Evolutionary conservation across 1,284 basidiomycete genomes (phyloP).

Genomic region (Marasmius tenuissimus): DNA sequence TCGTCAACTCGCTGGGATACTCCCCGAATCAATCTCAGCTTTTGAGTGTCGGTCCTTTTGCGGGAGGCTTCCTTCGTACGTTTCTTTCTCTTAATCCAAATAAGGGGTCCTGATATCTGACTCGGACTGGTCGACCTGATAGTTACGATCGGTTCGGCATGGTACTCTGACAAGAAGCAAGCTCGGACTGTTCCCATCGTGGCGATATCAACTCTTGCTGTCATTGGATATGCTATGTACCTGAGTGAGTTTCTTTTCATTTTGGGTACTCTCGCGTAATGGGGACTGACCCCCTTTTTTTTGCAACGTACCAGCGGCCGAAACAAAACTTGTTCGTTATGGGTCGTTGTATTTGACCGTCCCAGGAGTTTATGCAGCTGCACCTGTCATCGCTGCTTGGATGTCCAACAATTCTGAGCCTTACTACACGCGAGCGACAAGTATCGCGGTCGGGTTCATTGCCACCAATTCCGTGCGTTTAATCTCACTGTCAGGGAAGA

Average conservation of each 20-base stretch:
- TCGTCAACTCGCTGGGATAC: slow-evolving; percentile 44
- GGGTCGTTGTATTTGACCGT: slow-evolving; percentile 36
- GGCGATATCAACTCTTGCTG: slow-evolving; percentile 23
- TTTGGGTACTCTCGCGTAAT: neutral
- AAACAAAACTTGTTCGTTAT: slow-evolving; percentile 27
- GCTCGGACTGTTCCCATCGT: slow-evolving; percentile 29
- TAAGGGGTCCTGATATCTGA: neutral
- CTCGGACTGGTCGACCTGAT: neutral
- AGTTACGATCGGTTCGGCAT: slow-evolving; percentile 31
- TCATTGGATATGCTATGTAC: slow-evolving; percentile 35
- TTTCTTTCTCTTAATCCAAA: neutral
- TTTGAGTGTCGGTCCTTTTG: slow-evolving; percentile 34
- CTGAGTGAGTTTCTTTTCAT: slow-evolving; percentile 23
- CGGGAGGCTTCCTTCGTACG: slow-evolving; percentile 30
- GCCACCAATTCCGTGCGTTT: slow-evolving; percentile 17
- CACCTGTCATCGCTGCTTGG: slow-evolving; percentile 36
- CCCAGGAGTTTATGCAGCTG: slow-evolving; percentile 29
- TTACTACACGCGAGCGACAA: slow-evolving; percentile 41
- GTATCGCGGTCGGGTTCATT: slow-evolving; percentile 40
- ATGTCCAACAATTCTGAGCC: slow-evolving; percentile 45
- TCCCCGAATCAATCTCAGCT: slow-evolving; percentile 28
- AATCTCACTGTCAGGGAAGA: neutral
- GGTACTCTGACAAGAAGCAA: slow-evolving; percentile 32
- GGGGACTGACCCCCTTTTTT: neutral
- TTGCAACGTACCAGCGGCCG: slow-evolving; percentile 11